Evolutionary conservation across 2,329 filamentous ascomycete species (phyloP).

Genomic region (Akanthomyces lecanii): DNA sequence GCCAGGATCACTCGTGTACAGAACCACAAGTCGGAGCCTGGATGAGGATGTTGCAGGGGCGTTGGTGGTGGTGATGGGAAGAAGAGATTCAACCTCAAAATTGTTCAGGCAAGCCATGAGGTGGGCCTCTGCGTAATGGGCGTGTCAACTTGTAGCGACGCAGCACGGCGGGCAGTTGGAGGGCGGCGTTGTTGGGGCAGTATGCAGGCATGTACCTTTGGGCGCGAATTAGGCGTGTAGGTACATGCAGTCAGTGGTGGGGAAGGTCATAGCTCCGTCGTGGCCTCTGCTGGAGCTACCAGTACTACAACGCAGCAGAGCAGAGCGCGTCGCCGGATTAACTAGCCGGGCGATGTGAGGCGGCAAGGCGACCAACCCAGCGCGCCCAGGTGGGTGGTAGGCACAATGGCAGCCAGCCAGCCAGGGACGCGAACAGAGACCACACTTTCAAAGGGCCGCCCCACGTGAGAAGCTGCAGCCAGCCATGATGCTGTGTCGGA

Average conservation of each 20-base stretch:
- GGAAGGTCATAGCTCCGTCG: background rate
- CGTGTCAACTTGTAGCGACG: slow-evolving; percentile 1
- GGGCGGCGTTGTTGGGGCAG: background rate
- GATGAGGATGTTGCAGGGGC: slow-evolving; percentile 10
- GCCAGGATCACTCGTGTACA: slow-evolving; percentile 15
- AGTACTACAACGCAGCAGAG: too few relatives aligned
- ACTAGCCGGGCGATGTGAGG: too few relatives aligned
- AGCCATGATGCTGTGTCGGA: background rate
- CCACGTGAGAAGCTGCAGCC: background rate
- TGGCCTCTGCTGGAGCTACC: too few relatives aligned
- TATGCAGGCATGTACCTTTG: background rate
- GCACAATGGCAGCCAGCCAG: background rate
- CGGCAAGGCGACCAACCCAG: too few relatives aligned
- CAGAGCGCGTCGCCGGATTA: too few relatives aligned
- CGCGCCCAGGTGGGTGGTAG: too few relatives aligned
- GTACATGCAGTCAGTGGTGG: slow-evolving; percentile 1
- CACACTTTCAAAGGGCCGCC: background rate
- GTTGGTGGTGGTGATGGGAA: slow-evolving; percentile 21
- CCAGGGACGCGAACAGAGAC: background rate
- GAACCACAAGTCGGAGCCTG: slow-evolving; percentile 6
- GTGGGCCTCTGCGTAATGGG: slow-evolving; percentile 40
- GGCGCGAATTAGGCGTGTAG: background rate
- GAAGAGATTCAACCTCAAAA: slow-evolving; percentile 17
- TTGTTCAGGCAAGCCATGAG: slow-evolving; percentile 22
- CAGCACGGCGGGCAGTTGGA: background rate